phyloP scores from a whole-genome alignment of 495 filamentous ascomycete species.

The Apodospora peruviana region DNA sequence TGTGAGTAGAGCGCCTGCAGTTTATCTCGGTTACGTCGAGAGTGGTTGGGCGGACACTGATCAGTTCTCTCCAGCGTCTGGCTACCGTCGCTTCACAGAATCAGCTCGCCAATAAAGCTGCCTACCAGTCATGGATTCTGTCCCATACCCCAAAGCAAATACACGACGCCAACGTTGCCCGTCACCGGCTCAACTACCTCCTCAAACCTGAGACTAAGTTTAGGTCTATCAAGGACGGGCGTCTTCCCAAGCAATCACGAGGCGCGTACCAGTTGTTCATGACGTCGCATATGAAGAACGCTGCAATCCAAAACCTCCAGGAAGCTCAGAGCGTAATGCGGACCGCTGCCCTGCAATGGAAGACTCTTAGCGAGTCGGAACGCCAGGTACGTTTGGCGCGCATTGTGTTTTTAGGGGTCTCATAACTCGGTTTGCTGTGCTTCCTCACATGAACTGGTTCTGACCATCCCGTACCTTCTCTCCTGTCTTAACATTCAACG shows the following conservation, averaged over 20 bases:
- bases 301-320: neutral
- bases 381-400: no score
- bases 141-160: conserved; percentile 53
- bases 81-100: conserved; percentile 47
- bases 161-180: conserved; percentile 58
- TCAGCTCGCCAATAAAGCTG: conserved; percentile 35
- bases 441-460: no score
- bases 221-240: conserved; percentile 48
- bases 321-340: conserved; percentile 19
- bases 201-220: neutral
- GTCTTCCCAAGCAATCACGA: conserved; percentile 45
- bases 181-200: conserved; percentile 38
- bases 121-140: conserved; percentile 55
- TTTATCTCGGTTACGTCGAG: no score
- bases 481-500: no score
- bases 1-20: conserved; percentile 21
- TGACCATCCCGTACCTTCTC: no score
- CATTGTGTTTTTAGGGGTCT: no score
- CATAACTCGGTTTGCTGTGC: no score
- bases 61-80: no score
- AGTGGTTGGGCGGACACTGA: no score
- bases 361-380: no score
- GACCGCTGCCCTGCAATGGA: no score
- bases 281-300: conserved; percentile 31
- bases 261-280: conserved; percentile 41